Evolutionary conservation across 495 filamentous ascomycete genomes (phyloP).

Genomic region (Rusavskia elegans): DNA sequence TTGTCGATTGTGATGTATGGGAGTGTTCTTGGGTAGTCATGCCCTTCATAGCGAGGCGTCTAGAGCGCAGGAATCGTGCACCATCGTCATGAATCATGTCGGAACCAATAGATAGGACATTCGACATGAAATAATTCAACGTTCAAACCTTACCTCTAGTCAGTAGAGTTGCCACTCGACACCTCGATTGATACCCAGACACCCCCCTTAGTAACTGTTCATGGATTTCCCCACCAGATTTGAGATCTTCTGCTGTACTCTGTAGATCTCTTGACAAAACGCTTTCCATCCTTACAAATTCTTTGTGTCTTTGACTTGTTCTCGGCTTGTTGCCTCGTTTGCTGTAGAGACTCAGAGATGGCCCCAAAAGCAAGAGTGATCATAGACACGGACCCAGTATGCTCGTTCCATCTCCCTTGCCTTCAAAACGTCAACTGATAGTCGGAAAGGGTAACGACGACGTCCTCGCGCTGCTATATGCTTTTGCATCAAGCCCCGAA

Average conservation of each 20-base stretch:
- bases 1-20: too few species aligned
- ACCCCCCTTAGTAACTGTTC: too few species aligned
- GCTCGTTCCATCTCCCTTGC: not conserved
- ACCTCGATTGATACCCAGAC: not conserved
- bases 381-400: slow-evolving; percentile 81
- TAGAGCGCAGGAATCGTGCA: not conserved
- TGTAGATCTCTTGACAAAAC: too few species aligned
- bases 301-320: too few species aligned
- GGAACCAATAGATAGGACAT: too few species aligned
- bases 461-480: slow-evolving; percentile 70
- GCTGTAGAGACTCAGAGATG: not conserved
- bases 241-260: too few species aligned
- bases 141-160: too few species aligned
- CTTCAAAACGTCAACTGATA: not conserved
- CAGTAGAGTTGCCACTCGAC: too few species aligned
- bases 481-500: slow-evolving; percentile 64
- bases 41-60: not conserved
- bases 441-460: slow-evolving; percentile 68
- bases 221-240: too few species aligned
- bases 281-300: too few species aligned
- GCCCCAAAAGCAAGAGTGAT: slow-evolving; percentile 50
- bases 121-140: too few species aligned
- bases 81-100: not conserved
- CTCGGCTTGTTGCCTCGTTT: too few species aligned
- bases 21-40: not conserved